Base-by-base conservation (phyloP, 805 yeast species). In the Yamadazyma laniorum region DNA sequence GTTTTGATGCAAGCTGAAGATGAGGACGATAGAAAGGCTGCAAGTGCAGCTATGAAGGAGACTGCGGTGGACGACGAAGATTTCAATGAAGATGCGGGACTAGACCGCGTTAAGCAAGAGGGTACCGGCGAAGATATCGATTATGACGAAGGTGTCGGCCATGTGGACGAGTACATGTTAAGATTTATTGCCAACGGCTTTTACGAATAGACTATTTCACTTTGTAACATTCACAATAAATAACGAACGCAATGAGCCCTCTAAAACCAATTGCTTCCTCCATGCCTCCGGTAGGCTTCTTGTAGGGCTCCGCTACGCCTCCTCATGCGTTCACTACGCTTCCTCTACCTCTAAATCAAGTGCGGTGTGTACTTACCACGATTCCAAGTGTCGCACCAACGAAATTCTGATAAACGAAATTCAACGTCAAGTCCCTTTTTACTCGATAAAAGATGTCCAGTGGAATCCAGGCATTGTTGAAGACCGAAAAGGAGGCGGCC, bases 401-500 rank as follows among this genome's bases (percentile, higher is more conserved):
- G 23, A 21, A 21, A 21, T 21, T 21, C 23, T 21, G 27, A 21
- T 26, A 13, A 34, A 34, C 36, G 30, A 34, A 6, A 12, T 26
- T 18, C 30, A 26, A 25, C 35, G 34, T 29, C 8, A 21, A 21
- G 23, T 21, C 23, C 23, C 23, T 21, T 21, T 7, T 9, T n/a
- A 18, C 33, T 13, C 19, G 9, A 21, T 19, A 18, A 19, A 16
- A 15, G 21, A 34, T 34, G 36, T 34, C 36, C 13, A 55, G 63
- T 35, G 88, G 87, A 51, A 81, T 82, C 55, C 85, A 82, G 70
- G 79, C 85, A 48, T 75, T 82, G 42, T 70, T 82, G 45, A 82
- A 85, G 74, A 95, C 98, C 46, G 99, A 93, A 71, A 88, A 85
- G 67, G 91, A 87, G 55, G 98, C 99, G n/a, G 97, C 95, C 53